Evolutionary conservation across 129 eudicot species (phyloP).

Genomic region (Chrysanthemum seticuspe): DNA sequence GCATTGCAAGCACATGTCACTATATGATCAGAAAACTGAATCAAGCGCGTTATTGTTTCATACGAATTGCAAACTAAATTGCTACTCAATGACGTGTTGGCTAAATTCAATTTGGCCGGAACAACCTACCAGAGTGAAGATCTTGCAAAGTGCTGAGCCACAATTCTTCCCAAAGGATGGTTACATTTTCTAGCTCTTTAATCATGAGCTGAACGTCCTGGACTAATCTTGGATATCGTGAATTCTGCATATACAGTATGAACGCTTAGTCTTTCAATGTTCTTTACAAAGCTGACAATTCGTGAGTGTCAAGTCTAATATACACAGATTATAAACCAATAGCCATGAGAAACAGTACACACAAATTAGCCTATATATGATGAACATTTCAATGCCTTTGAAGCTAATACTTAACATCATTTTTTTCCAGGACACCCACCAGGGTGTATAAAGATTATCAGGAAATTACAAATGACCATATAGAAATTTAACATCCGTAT

Average conservation of each 20-base stretch:
- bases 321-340: not conserved
- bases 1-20: slow-evolving; percentile 11
- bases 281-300: slow-evolving; percentile 15
- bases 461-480: too few relatives aligned
- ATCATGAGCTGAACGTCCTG: slow-evolving; percentile 93
- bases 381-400: not conserved
- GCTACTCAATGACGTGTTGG: not conserved
- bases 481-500: too few relatives aligned
- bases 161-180: slow-evolving; percentile 97
- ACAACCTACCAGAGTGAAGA: slow-evolving; percentile 85
- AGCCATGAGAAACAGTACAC: not conserved
- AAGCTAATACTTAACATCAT: not conserved
- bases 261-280: slow-evolving; percentile 18
- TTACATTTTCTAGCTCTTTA: slow-evolving; percentile 89
- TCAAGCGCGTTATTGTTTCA: not conserved
- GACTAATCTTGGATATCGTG: slow-evolving; percentile 83
- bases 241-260: slow-evolving; percentile 61
- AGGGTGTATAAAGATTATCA: too few relatives aligned
- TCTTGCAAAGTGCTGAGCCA: slow-evolving; percentile 99
- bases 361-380: not conserved
- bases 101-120: slow-evolving; percentile 5
- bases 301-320: slow-evolving; percentile 10
- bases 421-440: too few relatives aligned
- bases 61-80: not conserved
- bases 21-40: slow-evolving; percentile 1